Evolutionary conservation across 2,329 filamentous ascomycete species (phyloP).

Genomic region (Cercospora beticola): DNA sequence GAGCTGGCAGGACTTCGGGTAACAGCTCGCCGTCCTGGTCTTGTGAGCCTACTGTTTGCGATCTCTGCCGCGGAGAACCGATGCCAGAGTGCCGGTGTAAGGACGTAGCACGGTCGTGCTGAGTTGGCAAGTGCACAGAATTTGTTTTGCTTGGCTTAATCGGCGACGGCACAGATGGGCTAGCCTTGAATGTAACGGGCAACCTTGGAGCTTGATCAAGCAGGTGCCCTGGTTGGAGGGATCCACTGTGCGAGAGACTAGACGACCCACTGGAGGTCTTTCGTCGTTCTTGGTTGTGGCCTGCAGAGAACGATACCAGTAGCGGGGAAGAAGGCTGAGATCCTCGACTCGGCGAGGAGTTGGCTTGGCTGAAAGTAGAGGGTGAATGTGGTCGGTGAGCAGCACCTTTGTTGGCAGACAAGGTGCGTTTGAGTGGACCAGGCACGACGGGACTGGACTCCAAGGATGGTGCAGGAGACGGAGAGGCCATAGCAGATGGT

Average conservation of each 20-base stretch:
- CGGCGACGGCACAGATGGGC: conserved; percentile 56
- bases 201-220: conserved; percentile 68
- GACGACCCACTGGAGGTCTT: conserved; percentile 92
- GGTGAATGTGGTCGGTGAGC: conserved; percentile 79
- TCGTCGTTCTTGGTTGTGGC: conserved; percentile 75
- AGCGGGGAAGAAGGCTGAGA: conserved; percentile 86
- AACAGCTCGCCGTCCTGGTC: conserved; percentile 71
- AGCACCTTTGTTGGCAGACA: conserved; percentile 76
- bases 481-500: conserved; percentile 48
- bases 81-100: conserved; percentile 35
- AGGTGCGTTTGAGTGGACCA: conserved; percentile 74
- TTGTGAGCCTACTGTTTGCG: conserved; percentile 90
- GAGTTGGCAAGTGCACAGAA: conserved; percentile 50
- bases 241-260: conserved; percentile 72
- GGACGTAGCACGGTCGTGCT: conserved; percentile 41
- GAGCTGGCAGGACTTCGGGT: conserved; percentile 58
- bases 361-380: conserved; percentile 73
- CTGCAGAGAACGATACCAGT: conserved; percentile 93
- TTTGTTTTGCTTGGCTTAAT: conserved; percentile 50
- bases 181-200: conserved; percentile 51
- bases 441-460: conserved; percentile 84
- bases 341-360: conserved; percentile 80
- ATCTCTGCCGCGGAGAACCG: conserved; percentile 68
- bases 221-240: conserved; percentile 68
- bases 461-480: conserved; percentile 64